These are phyloP conservation scores for Penicillium tannophilum DNA, from an alignment of 495 filamentous ascomycete species.

Conservation along the genomic window DNA sequence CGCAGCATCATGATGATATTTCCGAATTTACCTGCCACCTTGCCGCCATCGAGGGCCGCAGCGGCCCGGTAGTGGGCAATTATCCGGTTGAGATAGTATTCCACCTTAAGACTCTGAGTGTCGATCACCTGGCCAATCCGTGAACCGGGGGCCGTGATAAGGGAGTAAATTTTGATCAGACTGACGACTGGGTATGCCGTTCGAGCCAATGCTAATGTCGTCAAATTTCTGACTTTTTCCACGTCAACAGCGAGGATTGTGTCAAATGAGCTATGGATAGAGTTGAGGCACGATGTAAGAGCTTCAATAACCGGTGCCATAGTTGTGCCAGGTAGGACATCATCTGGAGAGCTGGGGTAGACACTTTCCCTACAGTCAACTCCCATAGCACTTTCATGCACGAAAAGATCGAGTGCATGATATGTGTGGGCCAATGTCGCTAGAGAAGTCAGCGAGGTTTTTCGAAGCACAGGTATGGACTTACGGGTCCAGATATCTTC, in stretches of 20 bases:
- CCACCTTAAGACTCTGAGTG: slow-evolving; percentile 71
- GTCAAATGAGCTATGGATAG: slow-evolving; percentile 75
- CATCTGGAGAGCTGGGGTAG: slow-evolving; percentile 20
- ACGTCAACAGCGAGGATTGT: slow-evolving; percentile 63
- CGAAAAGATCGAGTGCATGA: slow-evolving; percentile 68
- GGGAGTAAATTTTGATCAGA: slow-evolving; percentile 85
- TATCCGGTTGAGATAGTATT: slow-evolving; percentile 70
- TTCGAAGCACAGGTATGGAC: background rate
- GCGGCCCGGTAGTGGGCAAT: slow-evolving; percentile 66
- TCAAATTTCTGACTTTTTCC: slow-evolving; percentile 66
- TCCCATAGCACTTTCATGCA: slow-evolving; percentile 85
- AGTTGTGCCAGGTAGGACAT: slow-evolving; percentile 37
- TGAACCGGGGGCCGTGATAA: slow-evolving; percentile 65
- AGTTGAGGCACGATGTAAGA: slow-evolving; percentile 67
- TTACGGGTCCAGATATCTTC: slow-evolving; percentile 42
- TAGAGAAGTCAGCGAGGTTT: slow-evolving; percentile 12
- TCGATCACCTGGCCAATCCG: slow-evolving; percentile 78
- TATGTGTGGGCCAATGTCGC: slow-evolving; percentile 34
- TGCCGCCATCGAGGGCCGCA: slow-evolving; percentile 62
- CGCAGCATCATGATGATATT: slow-evolving; percentile 74
- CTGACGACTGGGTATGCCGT: slow-evolving; percentile 82
- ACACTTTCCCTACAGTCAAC: slow-evolving; percentile 59
- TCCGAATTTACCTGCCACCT: slow-evolving; percentile 75
- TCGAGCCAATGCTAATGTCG: slow-evolving; percentile 76
- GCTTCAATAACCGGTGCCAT: slow-evolving; percentile 69